Evolutionary conservation across 768 basidiomycete species (phyloP).

Genomic region (Obba rivulosa): DNA sequence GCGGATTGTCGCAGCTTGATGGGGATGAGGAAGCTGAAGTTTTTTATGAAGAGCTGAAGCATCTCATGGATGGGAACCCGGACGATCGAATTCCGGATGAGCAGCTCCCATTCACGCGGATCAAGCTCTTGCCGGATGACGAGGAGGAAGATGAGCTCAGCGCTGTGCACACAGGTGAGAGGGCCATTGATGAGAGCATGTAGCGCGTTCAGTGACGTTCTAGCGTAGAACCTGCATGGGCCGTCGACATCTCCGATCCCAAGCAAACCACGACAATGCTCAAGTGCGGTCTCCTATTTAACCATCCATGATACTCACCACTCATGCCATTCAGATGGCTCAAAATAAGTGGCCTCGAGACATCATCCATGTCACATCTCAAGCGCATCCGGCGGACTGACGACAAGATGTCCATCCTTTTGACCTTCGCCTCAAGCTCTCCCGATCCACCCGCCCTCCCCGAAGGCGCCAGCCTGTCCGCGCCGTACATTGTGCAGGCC

Average conservation of each 20-base stretch:
- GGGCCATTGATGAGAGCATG: too few species aligned
- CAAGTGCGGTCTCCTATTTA: constrained; percentile 36
- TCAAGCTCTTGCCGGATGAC: constrained; percentile 50
- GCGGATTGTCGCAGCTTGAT: constrained; percentile 30
- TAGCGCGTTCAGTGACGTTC: constrained; percentile 1
- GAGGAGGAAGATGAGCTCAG: constrained; percentile 58
- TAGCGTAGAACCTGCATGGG: constrained; percentile 81
- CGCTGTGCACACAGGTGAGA: constrained; percentile 51
- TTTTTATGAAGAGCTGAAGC: neutral
- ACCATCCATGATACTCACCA: neutral
- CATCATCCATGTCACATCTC: constrained; percentile 60
- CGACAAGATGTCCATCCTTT: constrained; percentile 47
- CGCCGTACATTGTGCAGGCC: constrained; percentile 55
- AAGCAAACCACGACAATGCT: constrained; percentile 55
- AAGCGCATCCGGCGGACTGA: constrained; percentile 66
- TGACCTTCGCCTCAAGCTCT: constrained; percentile 30
- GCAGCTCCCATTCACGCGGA: constrained; percentile 60
- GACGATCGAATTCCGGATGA: constrained; percentile 50
- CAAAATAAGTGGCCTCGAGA: constrained; percentile 55
- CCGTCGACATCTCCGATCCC: constrained; percentile 64
- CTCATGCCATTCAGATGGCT: constrained; percentile 50
- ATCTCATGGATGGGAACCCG: constrained; percentile 30
- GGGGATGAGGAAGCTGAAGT: constrained; percentile 21
- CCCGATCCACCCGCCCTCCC: constrained; percentile 45
- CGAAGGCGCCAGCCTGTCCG: constrained; percentile 35